phyloP scores from a whole-genome alignment of 2,329 filamentous ascomycete species.

The Fusarium sp. region DNA sequence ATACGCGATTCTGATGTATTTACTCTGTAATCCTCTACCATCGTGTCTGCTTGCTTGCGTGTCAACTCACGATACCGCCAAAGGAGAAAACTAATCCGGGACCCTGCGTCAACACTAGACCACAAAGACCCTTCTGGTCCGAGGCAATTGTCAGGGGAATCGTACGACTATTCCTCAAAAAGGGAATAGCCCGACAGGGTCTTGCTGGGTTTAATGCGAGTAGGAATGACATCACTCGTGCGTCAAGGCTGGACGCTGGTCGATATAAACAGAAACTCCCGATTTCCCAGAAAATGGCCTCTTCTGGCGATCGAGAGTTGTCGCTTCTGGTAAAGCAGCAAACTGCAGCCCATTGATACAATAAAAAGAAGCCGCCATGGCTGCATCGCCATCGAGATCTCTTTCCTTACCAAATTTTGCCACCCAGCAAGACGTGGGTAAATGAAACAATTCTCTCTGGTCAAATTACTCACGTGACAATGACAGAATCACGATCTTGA shows the following conservation, averaged over 20 bases:
- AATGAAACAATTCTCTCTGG: background rate
- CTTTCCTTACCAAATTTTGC: background rate
- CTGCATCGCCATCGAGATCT: background rate
- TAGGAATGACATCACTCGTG: conserved; percentile 10
- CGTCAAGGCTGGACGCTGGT: conserved; percentile 2
- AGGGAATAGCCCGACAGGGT: conserved; percentile 5
- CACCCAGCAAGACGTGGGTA: conserved; percentile 15
- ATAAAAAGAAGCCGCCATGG: background rate
- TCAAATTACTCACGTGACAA: conserved; percentile 10
- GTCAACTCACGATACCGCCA: background rate
- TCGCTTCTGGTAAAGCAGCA: background rate
- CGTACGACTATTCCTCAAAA: background rate
- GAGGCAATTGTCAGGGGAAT: background rate
- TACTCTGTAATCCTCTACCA: background rate
- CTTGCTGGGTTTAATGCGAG: background rate
- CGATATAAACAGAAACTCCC: conserved; percentile 1
- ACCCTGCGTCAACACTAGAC: background rate
- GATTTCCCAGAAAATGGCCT: conserved; percentile 2
- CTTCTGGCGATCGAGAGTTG: conserved; percentile 1
- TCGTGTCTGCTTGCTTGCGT: background rate
- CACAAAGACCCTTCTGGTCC: background rate
- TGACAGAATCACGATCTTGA: background rate
- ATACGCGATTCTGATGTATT: background rate
- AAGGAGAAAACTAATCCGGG: background rate
- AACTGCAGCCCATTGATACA: background rate